Conservation (phyloP, 371 early-diverging fungal species). For the Mucor velutinosus region DNA sequence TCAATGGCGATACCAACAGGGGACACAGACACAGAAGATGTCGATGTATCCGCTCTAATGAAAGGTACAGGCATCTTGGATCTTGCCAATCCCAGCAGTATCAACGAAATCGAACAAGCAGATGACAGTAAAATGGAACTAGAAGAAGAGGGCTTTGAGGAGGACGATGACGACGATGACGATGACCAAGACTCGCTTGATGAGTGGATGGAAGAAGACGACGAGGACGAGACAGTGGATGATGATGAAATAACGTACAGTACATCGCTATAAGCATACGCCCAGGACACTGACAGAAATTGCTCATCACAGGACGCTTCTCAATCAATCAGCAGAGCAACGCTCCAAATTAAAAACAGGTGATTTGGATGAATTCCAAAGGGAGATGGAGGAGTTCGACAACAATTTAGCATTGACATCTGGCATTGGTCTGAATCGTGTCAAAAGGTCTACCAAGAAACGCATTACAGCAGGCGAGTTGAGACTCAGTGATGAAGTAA, state of each 20-base stretch:
- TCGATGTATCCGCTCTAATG: neutral
- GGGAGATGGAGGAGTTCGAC: slow-evolving; percentile 45
- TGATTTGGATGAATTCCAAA: slow-evolving; percentile 30
- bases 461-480: slow-evolving; percentile 29
- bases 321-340: slow-evolving; percentile 10
- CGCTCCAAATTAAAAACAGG: slow-evolving; percentile 32
- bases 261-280: neutral
- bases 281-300: neutral
- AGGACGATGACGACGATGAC: neutral
- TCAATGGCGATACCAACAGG: neutral
- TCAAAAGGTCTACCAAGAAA: slow-evolving; percentile 16
- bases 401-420: slow-evolving; percentile 36
- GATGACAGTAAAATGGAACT: neutral
- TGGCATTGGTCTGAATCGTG: slow-evolving; percentile 33
- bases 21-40: neutral
- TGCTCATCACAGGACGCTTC: neutral
- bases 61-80: neutral
- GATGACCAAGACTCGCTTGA: slow-evolving; percentile 15
- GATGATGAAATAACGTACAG: slow-evolving; percentile 27
- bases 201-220: slow-evolving; percentile 17
- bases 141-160: neutral
- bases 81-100: neutral
- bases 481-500: slow-evolving; percentile 54
- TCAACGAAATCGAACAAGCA: neutral
- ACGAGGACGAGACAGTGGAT: slow-evolving; percentile 5